Conservation (phyloP, 768 basidiomycete genomes). For the Auricularia heimuer region DNA sequence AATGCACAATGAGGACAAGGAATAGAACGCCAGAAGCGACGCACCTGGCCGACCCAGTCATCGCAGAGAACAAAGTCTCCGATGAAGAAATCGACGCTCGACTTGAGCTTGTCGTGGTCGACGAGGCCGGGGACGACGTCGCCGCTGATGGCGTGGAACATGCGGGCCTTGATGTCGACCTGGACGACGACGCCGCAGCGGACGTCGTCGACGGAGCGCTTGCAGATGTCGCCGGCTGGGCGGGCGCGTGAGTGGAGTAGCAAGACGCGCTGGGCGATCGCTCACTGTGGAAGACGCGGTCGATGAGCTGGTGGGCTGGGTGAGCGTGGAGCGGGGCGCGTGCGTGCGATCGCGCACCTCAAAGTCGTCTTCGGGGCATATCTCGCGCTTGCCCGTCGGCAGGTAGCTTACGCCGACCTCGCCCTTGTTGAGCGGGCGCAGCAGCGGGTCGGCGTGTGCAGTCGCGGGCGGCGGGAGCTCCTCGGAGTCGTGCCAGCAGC, state of each 20-base stretch:
- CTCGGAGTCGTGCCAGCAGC: constrained; percentile 85
- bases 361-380: constrained; percentile 60
- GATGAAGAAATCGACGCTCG: constrained; percentile 51
- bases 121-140: constrained; percentile 56
- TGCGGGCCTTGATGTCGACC: constrained; percentile 49
- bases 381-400: constrained; percentile 46
- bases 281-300: constrained; percentile 16
- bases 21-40: background rate
- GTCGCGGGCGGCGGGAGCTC: constrained; percentile 37
- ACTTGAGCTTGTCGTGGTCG: constrained; percentile 44
- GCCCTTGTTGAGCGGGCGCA: constrained; percentile 63
- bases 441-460: constrained; percentile 52
- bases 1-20: constrained; percentile 1
- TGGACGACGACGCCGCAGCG: constrained; percentile 66
- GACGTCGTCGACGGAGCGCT: constrained; percentile 63
- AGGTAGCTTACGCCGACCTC: constrained; percentile 78
- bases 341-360: constrained; percentile 55
- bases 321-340: background rate
- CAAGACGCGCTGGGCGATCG: background rate
- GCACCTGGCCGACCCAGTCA: constrained; percentile 86
- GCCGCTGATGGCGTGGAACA: constrained; percentile 67
- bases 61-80: constrained; percentile 76
- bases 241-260: background rate
- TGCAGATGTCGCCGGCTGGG: constrained; percentile 63
- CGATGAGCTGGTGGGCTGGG: constrained; percentile 9